Evolutionary conservation across 331 rosid species (phyloP).

Genomic region (Malus hybrid): DNA sequence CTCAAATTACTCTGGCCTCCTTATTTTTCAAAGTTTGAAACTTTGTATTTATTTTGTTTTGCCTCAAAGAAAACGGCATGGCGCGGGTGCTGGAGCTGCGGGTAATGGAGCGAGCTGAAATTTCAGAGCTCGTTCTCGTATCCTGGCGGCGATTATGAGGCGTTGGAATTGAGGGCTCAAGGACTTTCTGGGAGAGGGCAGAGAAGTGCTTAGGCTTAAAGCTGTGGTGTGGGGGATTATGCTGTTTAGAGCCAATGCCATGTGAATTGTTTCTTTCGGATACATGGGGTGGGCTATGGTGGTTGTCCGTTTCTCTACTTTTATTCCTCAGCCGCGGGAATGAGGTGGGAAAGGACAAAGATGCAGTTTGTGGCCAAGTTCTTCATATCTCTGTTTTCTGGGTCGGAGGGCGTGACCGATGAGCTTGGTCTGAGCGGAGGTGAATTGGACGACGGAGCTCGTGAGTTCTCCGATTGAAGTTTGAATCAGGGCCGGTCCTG

Average conservation of each 20-base stretch:
- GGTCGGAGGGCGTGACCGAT: too few relatives aligned
- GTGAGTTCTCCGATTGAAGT: too few relatives aligned
- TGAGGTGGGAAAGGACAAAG: not conserved
- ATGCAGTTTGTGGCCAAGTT: not conserved
- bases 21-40: too few relatives aligned
- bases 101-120: too few relatives aligned
- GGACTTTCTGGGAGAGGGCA: slow-evolving; percentile 11
- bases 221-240: slow-evolving; percentile 23
- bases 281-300: not conserved
- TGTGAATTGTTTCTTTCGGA: not conserved
- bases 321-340: not conserved
- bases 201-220: slow-evolving; percentile 11
- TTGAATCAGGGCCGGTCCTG: too few relatives aligned
- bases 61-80: too few relatives aligned
- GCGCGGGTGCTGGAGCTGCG: too few relatives aligned
- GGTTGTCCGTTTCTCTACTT: not conserved
- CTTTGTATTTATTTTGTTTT: too few relatives aligned
- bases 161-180: slow-evolving; percentile 7
- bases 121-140: too few relatives aligned
- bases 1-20: too few relatives aligned
- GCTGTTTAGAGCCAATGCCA: slow-evolving; percentile 31
- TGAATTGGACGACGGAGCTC: too few relatives aligned
- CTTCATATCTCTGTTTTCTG: not conserved
- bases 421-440: too few relatives aligned
- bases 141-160: slow-evolving; percentile 13